phyloP scores from a whole-genome alignment of 768 basidiomycete genomes.

The Russula virescens region DNA sequence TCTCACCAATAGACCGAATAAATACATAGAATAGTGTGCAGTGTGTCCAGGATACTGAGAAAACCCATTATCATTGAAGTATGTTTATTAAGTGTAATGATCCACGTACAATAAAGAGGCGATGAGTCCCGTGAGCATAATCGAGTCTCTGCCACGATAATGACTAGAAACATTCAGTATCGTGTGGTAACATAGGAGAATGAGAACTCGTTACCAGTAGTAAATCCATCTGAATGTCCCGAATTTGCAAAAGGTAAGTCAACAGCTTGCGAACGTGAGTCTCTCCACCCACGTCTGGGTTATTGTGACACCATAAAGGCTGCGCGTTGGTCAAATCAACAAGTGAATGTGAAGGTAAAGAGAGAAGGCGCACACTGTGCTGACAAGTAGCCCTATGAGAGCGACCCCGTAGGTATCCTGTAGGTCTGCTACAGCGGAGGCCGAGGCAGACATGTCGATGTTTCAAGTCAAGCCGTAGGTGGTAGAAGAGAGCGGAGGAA shows the following conservation, averaged over 20 bases:
- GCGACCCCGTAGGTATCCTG: too few relatives aligned
- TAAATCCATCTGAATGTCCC: background rate
- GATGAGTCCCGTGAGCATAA: background rate
- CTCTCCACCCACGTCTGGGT: conserved; percentile 1
- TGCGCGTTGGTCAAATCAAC: background rate
- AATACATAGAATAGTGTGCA: conserved; percentile 41
- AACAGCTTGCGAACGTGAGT: background rate
- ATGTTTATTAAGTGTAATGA: background rate
- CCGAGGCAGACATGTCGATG: background rate
- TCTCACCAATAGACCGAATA: conserved; percentile 40
- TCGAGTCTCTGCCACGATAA: background rate
- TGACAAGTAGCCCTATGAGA: background rate
- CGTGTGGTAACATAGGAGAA: background rate
- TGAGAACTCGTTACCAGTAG: background rate
- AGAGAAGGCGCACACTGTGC: background rate
- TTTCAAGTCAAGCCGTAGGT: too few relatives aligned
- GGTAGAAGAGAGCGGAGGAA: background rate
- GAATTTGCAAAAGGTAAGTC: background rate
- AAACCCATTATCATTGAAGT: background rate
- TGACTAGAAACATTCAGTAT: background rate
- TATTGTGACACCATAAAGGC: conserved; percentile 2
- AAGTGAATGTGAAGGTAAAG: background rate
- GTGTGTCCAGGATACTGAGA: conserved; percentile 38
- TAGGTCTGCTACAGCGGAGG: background rate
- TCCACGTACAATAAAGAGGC: background rate